Conservation (phyloP, 257 asterid genomes). For the Linaria vulgaris region DNA sequence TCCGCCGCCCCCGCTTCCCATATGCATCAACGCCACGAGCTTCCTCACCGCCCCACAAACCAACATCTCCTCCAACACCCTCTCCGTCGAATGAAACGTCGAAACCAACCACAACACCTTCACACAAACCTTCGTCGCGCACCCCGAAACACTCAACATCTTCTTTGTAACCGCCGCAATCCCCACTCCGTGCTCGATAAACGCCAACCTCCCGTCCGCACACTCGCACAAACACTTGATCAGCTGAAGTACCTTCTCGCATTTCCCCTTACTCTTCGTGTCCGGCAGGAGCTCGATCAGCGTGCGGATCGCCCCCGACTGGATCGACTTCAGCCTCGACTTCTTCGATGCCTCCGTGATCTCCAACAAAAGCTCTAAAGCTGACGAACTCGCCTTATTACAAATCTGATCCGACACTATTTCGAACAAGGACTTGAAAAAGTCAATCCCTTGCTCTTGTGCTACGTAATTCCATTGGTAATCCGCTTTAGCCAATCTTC, state of each 20-base stretch:
- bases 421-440: slow-evolving; percentile 72
- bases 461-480: slow-evolving; percentile 43
- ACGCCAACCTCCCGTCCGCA: slow-evolving; percentile 78
- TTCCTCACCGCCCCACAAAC: slow-evolving; percentile 62
- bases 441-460: slow-evolving; percentile 62
- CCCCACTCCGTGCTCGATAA: slow-evolving; percentile 72
- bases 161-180: slow-evolving; percentile 70
- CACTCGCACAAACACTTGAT: slow-evolving; percentile 67
- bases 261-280: slow-evolving; percentile 46
- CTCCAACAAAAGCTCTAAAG: slow-evolving; percentile 50
- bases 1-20: slow-evolving; percentile 38
- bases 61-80: slow-evolving; percentile 79
- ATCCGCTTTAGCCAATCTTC: slow-evolving; percentile 45
- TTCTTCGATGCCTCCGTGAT: slow-evolving; percentile 59
- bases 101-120: slow-evolving; percentile 68
- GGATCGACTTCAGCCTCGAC: slow-evolving; percentile 61
- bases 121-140: slow-evolving; percentile 56
- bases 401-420: slow-evolving; percentile 66
- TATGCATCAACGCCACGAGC: slow-evolving; percentile 60
- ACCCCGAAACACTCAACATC: slow-evolving; percentile 49
- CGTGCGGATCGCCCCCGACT: slow-evolving; percentile 71
- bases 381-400: slow-evolving; percentile 53
- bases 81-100: slow-evolving; percentile 58
- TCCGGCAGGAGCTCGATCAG: slow-evolving; percentile 78
- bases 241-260: slow-evolving; percentile 62